Base-by-base conservation (phyloP, 306 rosid genomes). In the Acmispon strigosus region DNA sequence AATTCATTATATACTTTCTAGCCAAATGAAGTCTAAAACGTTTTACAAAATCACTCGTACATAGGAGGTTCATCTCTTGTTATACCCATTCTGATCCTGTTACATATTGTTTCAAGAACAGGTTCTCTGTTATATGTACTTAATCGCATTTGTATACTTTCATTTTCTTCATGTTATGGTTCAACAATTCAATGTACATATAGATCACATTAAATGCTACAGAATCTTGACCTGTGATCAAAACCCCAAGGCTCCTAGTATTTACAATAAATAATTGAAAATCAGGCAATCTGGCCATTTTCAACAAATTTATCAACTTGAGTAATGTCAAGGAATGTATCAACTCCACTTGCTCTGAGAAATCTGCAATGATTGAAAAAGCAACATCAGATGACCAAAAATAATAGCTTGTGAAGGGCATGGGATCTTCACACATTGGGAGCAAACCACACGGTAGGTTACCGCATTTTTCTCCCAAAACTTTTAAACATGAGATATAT, bases 301-400 rank as follows among this genome's bases (percentile, higher is more conserved):
- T 66, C 62, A 61, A 66, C 78, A 36, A 84, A 89, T 61, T 74
- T 72, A 12, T 82, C 85, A 50, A 89, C 69, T 70, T 84, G 84
- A 68, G 68, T 69, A 15, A 83, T 75, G 76, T 92, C 97, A 19
- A 92, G 87, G 41, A 83, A 60, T 70, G 62, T 58, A 13, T 86
- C 85, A 80, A 83, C 45, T 52, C 90, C 87, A 80, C 90, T 82
- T 22, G 80, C 74, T 68, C 61, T 57, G 69, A 92, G 85, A 81
- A 89, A 87, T 24, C 92, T 92, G 86, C 81, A 76, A 78, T 2
- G 24, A 55, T 71, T 48, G 22, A 48, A 74, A 1, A 62, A 22
- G 13, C 10, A 0, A 45, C 55, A 71, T 76, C 32, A 83, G 52
- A 18, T 34, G 29, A 42, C n/a, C 12, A 59, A 48, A 68, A 14